Evolutionary conservation across 108 stramenopile species (phyloP).

Genomic region (Mediolabrus comicus): DNA sequence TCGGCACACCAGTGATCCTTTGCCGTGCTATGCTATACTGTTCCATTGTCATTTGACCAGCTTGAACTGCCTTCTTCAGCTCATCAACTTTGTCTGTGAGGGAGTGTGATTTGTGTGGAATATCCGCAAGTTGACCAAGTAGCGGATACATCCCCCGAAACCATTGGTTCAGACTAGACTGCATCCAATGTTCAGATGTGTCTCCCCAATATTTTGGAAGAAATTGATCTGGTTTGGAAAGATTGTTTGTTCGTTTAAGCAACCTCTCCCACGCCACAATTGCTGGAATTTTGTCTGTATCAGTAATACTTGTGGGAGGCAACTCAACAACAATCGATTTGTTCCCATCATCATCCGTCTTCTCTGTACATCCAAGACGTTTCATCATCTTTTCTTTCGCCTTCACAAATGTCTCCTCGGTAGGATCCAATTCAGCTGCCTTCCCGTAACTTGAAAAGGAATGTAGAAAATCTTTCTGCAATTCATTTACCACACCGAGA

Average conservation of each 20-base stretch:
- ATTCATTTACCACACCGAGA: not conserved
- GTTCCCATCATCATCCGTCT: not conserved
- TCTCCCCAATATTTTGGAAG: not conserved
- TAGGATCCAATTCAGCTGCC: not conserved
- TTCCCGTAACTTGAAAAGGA: not conserved
- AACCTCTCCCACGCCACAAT: not conserved
- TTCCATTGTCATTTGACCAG: not conserved
- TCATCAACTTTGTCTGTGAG: not conserved
- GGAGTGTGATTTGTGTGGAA: not conserved
- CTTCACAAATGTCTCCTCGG: not conserved
- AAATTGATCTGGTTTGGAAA: not conserved
- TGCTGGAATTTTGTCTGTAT: not conserved
- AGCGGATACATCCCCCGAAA: not conserved
- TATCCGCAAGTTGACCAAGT: not conserved
- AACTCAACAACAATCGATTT: not conserved
- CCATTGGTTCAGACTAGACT: not conserved
- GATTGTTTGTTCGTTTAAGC: not conserved
- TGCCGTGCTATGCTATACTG: not conserved
- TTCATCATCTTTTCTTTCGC: not conserved
- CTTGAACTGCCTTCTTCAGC: not conserved
- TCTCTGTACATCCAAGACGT: not conserved
- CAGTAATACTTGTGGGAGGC: not conserved
- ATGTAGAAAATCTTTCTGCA: not conserved
- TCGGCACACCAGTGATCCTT: not conserved
- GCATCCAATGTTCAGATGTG: not conserved